Base-by-base conservation (phyloP, 352 stramenopile species). In the Globisporangium canariense region DNA sequence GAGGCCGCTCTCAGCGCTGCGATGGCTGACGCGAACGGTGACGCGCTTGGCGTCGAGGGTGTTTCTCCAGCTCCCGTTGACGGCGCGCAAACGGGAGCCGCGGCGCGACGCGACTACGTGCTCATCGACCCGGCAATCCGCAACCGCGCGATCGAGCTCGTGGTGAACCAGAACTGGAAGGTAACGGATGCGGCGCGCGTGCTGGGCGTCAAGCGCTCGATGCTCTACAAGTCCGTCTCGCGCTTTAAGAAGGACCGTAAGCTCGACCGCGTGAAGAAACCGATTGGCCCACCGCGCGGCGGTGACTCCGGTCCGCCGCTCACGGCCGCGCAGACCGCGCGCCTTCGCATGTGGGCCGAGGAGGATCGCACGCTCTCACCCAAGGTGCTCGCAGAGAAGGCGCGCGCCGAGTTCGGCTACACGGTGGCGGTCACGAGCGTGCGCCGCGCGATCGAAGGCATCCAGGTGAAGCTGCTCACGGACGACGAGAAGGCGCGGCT, bases 151-250 rank as follows among this genome's bases (percentile, higher is more conserved):
- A 54, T 54, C 22, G 49, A 54, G 49, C 49, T 54, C 25, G 49
- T 54, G 49, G 49, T 54, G 49, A 54, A 54, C 25, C 49, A 54
- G 49, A 54, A 54, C 49, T 54, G 49, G 49, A 54, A 54, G 49
- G 49, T 54, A 0, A 54, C 49, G 5, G 49, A 54, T 13, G 28
- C 49, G 49, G 49, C 49, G 22, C 49, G 49, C 49, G 49, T 54
- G 13, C 22, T 54, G 10, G 49, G 49, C 13, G 49, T 54, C 3
- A 54, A 54, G 49, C 49, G 28, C 22, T 54, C 49, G 49, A 54
- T 54, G 49, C 49, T 54, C 49, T 54, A 54, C 49, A 54, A 54
- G 25, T 54, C 22, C 22, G 28, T 54, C 13, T 30, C 28, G 49
- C 49, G 49, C 49, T 30, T 54, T 7, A 54, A 54, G 49, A 30